These are phyloP conservation scores for Botrytis aclada DNA, from an alignment of 2,329 filamentous ascomycete genomes.

Conservation along the genomic window DNA sequence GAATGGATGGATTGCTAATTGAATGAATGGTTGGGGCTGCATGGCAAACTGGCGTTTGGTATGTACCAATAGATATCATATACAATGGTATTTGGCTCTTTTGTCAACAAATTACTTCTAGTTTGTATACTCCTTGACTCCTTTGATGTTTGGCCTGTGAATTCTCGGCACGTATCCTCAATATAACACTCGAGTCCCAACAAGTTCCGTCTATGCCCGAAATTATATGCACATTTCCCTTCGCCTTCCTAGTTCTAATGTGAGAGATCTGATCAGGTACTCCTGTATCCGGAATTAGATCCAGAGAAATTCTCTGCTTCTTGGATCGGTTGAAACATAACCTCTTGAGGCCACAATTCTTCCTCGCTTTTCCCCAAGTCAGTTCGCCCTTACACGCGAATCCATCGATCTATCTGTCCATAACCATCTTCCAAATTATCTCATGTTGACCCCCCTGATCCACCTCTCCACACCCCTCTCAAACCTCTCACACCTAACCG, in stretches of 20 bases:
- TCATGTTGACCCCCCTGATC: constrained; percentile 66
- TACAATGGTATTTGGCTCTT: constrained; percentile 23
- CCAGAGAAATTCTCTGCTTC: not conserved
- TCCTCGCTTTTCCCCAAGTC: not conserved
- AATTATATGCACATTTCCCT: not conserved
- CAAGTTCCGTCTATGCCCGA: constrained; percentile 2
- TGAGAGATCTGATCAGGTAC: not conserved
- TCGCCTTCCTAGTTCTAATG: not conserved
- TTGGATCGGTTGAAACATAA: not conserved
- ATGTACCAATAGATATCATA: constrained; percentile 38
- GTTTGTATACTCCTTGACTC: constrained; percentile 6
- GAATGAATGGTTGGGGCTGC: constrained; percentile 33
- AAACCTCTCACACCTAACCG: constrained; percentile 90
- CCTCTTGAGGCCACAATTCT: not conserved
- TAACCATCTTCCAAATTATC: constrained; percentile 3
- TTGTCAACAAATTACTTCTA: constrained; percentile 20
- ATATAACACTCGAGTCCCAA: not conserved
- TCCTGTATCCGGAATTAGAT: not conserved
- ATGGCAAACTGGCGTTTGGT: constrained; percentile 38
- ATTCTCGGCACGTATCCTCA: not conserved
- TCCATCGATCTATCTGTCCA: not conserved
- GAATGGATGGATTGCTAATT: constrained; percentile 92
- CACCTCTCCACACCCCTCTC: constrained; percentile 81
- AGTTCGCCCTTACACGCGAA: not conserved
- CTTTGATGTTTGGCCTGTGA: not conserved